Conservation (phyloP, 106 monocot genomes). For the Xerophyta viscosa region DNA sequence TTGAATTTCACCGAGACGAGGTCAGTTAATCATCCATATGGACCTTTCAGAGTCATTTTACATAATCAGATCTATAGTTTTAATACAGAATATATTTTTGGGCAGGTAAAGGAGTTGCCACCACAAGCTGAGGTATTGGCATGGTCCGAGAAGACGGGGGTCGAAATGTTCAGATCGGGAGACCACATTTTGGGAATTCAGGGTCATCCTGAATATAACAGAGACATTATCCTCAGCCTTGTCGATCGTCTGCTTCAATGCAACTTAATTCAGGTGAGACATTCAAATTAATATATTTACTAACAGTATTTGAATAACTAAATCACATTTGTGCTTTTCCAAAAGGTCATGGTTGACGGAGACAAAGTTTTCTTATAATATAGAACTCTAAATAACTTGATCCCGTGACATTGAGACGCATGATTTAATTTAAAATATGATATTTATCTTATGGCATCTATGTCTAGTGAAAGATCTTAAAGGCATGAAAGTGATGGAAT, state of each 20-base stretch:
- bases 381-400: too few relatives aligned
- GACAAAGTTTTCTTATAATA: too few relatives aligned
- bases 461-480: too few relatives aligned
- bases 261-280: constrained; percentile 34
- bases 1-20: constrained; percentile 83
- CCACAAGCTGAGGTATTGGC: constrained; percentile 46
- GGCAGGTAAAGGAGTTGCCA: constrained; percentile 54
- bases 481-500: too few relatives aligned
- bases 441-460: too few relatives aligned
- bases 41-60: background rate
- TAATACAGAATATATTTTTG: background rate
- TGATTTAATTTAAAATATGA: too few relatives aligned
- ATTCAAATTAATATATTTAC: background rate
- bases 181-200: constrained; percentile 78
- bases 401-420: too few relatives aligned
- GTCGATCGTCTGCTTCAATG: constrained; percentile 40
- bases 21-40: constrained; percentile 6
- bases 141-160: constrained; percentile 47
- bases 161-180: constrained; percentile 59
- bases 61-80: background rate
- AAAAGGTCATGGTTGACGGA: background rate
- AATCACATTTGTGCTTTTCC: background rate
- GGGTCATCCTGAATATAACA: constrained; percentile 78
- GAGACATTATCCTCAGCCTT: constrained; percentile 59
- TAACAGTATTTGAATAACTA: background rate